Conservation (phyloP, 2,329 filamentous ascomycete genomes). For the Chrysoporthe cubensis region DNA sequence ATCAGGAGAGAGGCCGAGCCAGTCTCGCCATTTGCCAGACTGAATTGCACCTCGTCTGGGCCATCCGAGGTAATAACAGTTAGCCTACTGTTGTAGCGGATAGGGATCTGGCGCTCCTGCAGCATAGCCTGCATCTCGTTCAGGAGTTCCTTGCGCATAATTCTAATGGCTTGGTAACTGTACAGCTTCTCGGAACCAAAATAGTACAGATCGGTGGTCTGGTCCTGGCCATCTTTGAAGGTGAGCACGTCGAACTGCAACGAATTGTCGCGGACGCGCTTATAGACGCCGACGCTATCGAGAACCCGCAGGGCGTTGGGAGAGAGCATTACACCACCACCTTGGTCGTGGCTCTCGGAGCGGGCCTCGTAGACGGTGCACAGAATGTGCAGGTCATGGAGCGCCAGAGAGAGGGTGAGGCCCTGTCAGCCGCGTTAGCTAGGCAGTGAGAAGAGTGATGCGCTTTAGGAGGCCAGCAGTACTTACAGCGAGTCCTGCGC, state of each 20-base stretch:
- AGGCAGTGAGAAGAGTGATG: neutral
- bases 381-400: neutral
- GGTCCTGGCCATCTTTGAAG: constrained; percentile 3
- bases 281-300: neutral
- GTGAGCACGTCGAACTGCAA: neutral
- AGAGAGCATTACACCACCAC: neutral
- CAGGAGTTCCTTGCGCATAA: constrained; percentile 12
- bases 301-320: neutral
- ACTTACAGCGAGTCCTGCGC: constrained; percentile 1
- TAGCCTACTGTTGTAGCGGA: neutral
- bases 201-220: constrained; percentile 12
- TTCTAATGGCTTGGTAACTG: neutral
- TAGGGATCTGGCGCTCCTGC: neutral
- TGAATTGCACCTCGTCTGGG: neutral
- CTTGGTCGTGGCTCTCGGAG: neutral
- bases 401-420: neutral
- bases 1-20: neutral
- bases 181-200: constrained; percentile 1
- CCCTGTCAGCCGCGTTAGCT: neutral
- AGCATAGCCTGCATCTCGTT: neutral
- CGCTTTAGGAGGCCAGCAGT: neutral
- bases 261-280: neutral
- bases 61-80: neutral
- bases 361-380: neutral
- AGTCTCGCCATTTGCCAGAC: neutral